phyloP scores from a whole-genome alignment of 805 yeast species.

The Groenewaldozyma tartarivorans region DNA sequence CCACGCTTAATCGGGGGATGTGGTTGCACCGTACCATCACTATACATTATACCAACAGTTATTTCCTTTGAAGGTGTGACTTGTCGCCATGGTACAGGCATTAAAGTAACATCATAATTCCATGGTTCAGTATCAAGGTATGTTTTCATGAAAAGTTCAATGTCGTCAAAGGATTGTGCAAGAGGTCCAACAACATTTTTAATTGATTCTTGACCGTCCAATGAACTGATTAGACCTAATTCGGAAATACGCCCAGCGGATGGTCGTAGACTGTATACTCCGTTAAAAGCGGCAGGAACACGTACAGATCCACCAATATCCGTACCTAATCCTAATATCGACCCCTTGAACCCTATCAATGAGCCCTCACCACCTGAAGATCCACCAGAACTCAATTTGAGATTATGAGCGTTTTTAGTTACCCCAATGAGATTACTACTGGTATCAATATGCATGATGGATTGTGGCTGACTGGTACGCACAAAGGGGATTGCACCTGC shows the following conservation, averaged over 20 bases:
- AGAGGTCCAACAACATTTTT: slow-evolving; percentile 59
- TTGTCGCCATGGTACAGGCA: slow-evolving; percentile 13
- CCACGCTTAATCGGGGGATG: slow-evolving; percentile 43
- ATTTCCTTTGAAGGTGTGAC: neutral
- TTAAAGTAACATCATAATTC: slow-evolving; percentile 6
- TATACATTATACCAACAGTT: neutral
- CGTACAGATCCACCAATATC: slow-evolving; percentile 47
- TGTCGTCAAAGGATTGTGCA: slow-evolving; percentile 47
- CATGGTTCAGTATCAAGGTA: slow-evolving; percentile 15
- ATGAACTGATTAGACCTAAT: slow-evolving; percentile 23
- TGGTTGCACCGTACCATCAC: slow-evolving; percentile 38
- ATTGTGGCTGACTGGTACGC: slow-evolving; percentile 50
- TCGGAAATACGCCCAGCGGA: slow-evolving; percentile 34
- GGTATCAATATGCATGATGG: slow-evolving; percentile 47
- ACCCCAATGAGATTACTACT: slow-evolving; percentile 37
- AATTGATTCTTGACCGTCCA: slow-evolving; percentile 55
- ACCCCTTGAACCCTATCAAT: slow-evolving; percentile 34
- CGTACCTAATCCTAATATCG: slow-evolving; percentile 41
- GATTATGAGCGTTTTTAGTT: slow-evolving; percentile 38
- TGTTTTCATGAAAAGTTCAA: slow-evolving; percentile 56
- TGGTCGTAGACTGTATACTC: slow-evolving; percentile 37
- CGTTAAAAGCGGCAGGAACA: slow-evolving; percentile 37
- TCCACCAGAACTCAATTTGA: slow-evolving; percentile 40
- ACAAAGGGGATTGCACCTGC: slow-evolving; percentile 56
- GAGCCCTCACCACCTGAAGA: slow-evolving; percentile 50